Conservation (phyloP, 129 eudicot genomes). For the Dittrichia graveolens region DNA sequence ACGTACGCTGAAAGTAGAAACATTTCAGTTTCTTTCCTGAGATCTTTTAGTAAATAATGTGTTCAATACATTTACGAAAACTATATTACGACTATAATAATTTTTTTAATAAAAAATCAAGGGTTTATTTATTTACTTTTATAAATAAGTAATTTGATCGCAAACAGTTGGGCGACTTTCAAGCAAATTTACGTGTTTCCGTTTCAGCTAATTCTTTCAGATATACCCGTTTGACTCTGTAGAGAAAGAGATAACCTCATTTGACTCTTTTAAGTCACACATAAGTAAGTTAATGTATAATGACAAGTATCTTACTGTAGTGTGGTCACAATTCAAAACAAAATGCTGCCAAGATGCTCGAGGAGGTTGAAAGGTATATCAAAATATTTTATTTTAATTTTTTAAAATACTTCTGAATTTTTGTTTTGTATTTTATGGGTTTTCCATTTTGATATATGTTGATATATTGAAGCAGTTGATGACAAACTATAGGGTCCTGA, state of each 20-base stretch:
- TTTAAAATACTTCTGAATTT: constrained; percentile 8
- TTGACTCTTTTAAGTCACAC: neutral
- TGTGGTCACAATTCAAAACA: constrained; percentile 75
- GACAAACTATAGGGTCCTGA: constrained; percentile 94
- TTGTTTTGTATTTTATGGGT: constrained; percentile 25
- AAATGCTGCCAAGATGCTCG: constrained; percentile 88
- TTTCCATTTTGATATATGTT: constrained; percentile 57
- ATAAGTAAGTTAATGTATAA: constrained; percentile 17
- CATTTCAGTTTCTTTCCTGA: neutral
- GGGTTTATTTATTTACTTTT: no score
- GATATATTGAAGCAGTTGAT: constrained; percentile 83
- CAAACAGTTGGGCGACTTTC: neutral
- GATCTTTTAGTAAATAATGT: neutral
- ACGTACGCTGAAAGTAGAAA: neutral
- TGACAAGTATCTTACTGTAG: constrained; percentile 36
- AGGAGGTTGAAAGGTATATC: constrained; percentile 76
- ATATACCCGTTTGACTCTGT: neutral
- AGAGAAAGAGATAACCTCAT: neutral
- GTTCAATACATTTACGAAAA: neutral
- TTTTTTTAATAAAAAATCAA: no score
- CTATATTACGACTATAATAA: neutral
- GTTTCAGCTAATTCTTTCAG: neutral
- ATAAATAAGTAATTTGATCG: no score
- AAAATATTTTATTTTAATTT: constrained; percentile 5
- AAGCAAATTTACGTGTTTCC: neutral